Evolutionary conservation across 768 basidiomycete species (phyloP), one percentile per base, ranked within the genome.

Genomic region (Boletales sp.): DNA sequence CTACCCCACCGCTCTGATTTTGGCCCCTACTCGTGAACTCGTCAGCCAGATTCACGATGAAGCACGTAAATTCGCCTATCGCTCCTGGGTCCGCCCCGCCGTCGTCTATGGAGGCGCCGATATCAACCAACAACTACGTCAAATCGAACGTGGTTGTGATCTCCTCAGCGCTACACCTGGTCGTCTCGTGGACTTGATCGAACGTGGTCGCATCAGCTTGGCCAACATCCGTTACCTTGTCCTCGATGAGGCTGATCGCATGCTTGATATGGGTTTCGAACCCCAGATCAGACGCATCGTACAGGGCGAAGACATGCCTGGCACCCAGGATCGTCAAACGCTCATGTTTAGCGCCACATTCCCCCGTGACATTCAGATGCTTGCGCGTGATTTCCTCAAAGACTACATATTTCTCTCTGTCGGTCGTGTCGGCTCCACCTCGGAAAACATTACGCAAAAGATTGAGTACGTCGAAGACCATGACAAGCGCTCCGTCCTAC

Each of bases 251-350:
- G 97, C 97, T 53, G 97, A 99, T 77, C 90, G 97, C 64, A 99
- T 99, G 97, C 82, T 99, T 65, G 97, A 99, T 77, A 99, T 99
- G 97, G 97, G 97, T 86, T 99, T 99, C 79, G 97, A 99, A 72
- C 97, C 97, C 48, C 97, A 98, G 74, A 99, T 99, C 64, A 83
- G 97, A 56, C 82, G 93, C 30, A 99, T 99, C 65, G 97, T 99
- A 17, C 91, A 99, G 70, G 90, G 90, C 59, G 93, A 94, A 64
- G 97, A 99, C 68, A 99, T 99, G 97, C 93, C 97, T n/a, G 87
- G 85, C 40, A 83, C 87, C 13, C 72, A 79, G 24, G 84, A 93
- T 12, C 89, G 97, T 54, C 97, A 98, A 68, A 99, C 97, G 2
- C 88, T 99, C 73, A 99, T 99, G 97, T 99, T 99, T 74, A 92